These are phyloP conservation scores for Rhizopogon salebrosus DNA, from an alignment of 768 basidiomycete genomes.

Conservation along the genomic window DNA sequence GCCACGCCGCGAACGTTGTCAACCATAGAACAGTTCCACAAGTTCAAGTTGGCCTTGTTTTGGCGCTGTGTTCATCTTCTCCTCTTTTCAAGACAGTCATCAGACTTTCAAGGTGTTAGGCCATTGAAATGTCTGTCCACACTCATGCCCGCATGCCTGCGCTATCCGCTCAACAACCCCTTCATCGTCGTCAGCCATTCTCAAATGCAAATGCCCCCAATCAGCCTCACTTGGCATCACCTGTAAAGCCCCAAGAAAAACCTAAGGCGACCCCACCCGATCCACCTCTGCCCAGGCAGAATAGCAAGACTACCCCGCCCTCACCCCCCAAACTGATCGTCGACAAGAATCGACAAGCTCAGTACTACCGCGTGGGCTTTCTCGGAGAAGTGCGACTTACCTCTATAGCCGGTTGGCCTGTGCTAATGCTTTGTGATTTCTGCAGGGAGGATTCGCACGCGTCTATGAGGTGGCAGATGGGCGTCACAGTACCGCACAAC, in stretches of 20 bases:
- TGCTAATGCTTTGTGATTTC: neutral
- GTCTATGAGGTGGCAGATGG: conserved; percentile 91
- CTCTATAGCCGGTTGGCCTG: neutral
- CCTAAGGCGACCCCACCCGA: conserved; percentile 39
- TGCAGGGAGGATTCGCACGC: conserved; percentile 86
- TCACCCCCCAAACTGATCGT: conserved; percentile 74
- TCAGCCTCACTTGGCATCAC: conserved; percentile 25
- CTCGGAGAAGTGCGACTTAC: conserved; percentile 71
- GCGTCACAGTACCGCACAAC: conserved; percentile 35
- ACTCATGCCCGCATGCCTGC: conserved; percentile 33
- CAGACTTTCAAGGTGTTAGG: conserved; percentile 43
- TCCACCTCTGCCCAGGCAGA: conserved; percentile 76
- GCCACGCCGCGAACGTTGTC: conserved; percentile 12
- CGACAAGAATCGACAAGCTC: conserved; percentile 51
- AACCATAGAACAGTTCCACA: conserved; percentile 3
- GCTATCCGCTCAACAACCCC: conserved; percentile 23
- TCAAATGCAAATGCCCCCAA: conserved; percentile 34
- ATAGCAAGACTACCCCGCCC: conserved; percentile 75
- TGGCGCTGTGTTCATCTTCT: conserved; percentile 1
- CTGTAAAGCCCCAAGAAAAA: conserved; percentile 31
- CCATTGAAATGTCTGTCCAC: conserved; percentile 34
- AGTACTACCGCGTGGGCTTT: conserved; percentile 73
- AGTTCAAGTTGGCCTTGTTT: neutral
- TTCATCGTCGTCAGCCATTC: conserved; percentile 37
- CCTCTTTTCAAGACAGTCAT: neutral